Evolutionary conservation across 352 stramenopile species (phyloP), one percentile per base, ranked within the genome.

Genomic region (Phytophthora sojae): DNA sequence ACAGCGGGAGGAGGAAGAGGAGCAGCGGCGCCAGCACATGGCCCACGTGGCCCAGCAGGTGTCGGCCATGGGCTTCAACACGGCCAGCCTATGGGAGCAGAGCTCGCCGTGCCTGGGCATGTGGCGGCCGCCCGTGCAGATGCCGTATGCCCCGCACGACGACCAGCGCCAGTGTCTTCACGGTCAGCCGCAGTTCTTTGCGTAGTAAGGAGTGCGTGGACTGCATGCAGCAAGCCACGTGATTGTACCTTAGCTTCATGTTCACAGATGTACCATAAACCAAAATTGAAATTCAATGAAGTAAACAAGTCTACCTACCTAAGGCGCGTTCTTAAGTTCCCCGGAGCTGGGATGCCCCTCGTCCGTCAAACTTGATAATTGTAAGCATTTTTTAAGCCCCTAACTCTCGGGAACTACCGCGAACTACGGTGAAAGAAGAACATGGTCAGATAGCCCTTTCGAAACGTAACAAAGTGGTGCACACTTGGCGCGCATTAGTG

Each of bases 51-150:
- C 39, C 8, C 63, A 29, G 6, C 68, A 75, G 58, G 68, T 75
- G 54, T 57, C 61, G 39, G 64, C 51, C 6, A 71, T 75, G 68
- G 68, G 68, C 17, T 75, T 68, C 53, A 54, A 72, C 37, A 64
- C 54, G 51, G 50, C 60, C 23, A 81, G 67, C 61, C 68, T 85
- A 37, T 88, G 80, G 80, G 57, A 77, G 54, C 35, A 42, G 35
- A 42, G 35, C 35, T 42, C 35, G 35, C 35, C 35, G 11, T 42
- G 35, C 14, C 12, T 21, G 15, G n/a, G 39, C 35, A 7, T 81
- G 29, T 83, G 76, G 76, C 57, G 47, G 3, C 42, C 63, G 17
- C 55, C 56, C 1, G 44, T 47, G 57, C 26, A 61, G 35, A 15
- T 42, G 35, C 11, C 35, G 35, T 42, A 17, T 15, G 25, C 50